A percentile compares a stretch with the other conserved stretches of the same genome.
Evolutionary conservation across 129 eudicot species (phyloP).

Genomic region (Artemisia argyi): DNA sequence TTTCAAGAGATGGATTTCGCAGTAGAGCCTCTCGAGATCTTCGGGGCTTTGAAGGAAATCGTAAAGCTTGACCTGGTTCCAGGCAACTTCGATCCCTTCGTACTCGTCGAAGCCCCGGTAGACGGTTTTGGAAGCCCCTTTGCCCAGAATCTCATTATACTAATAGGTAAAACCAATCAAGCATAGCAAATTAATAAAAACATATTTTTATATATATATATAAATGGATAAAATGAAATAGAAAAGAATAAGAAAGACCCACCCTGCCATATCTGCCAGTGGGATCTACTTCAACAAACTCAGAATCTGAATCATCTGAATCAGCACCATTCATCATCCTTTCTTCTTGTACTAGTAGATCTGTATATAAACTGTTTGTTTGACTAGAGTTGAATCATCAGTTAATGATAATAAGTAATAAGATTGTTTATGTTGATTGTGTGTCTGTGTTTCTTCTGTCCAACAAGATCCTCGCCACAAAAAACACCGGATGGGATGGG

Average conservation of each 20-base stretch:
- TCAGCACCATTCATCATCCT: conserved; percentile 30
- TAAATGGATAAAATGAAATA: not conserved
- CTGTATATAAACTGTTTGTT: too few relatives aligned
- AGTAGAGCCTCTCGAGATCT: conserved; percentile 83
- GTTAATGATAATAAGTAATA: too few relatives aligned
- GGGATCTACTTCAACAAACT: conserved; percentile 92
- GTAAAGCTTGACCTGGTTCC: conserved; percentile 90
- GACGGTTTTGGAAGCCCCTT: conserved; percentile 96
- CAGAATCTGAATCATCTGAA: conserved; percentile 48
- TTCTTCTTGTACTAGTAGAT: too few relatives aligned
- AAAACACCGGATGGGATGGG: too few relatives aligned
- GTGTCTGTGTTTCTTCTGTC: too few relatives aligned
- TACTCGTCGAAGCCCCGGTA: conserved; percentile 95
- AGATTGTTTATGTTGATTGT: too few relatives aligned
- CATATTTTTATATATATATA: not conserved
- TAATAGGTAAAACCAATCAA: conserved; percentile 37
- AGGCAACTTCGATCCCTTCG: conserved; percentile 94
- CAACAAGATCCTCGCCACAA: too few relatives aligned
- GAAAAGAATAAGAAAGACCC: not conserved
- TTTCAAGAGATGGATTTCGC: conserved; percentile 89
- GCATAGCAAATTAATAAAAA: not conserved
- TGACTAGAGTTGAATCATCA: too few relatives aligned
- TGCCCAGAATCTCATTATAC: conserved; percentile 89
- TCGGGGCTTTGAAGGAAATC: conserved; percentile 86
- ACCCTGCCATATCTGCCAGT: conserved; percentile 98